Conservation (phyloP, 164 flowering plant genomes). For the Nymphaea thermarum region DNA sequence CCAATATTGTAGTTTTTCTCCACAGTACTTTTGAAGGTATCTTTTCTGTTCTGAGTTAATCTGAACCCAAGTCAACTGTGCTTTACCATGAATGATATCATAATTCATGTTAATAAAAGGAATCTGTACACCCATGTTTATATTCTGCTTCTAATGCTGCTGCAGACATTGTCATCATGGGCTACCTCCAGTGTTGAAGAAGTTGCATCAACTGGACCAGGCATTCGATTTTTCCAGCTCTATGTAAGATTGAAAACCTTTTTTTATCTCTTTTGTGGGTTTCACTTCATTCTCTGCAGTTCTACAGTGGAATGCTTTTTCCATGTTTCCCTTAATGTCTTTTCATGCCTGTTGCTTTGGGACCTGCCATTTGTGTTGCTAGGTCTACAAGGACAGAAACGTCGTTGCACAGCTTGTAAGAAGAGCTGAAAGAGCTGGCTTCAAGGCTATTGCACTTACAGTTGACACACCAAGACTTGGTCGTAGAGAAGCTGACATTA, state of each 20-base stretch:
- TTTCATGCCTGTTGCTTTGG: too few relatives aligned
- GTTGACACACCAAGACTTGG: constrained; percentile 92
- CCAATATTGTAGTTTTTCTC: too few relatives aligned
- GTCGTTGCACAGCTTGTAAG: constrained; percentile 73
- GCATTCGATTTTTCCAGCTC: constrained; percentile 88
- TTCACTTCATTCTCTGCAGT: neutral
- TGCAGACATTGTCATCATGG: constrained; percentile 78
- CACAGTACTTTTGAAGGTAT: too few relatives aligned
- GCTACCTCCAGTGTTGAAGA: constrained; percentile 88
- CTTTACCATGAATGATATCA: neutral
- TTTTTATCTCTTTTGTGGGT: neutral
- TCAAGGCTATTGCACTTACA: constrained; percentile 90
- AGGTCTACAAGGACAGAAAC: constrained; percentile 83
- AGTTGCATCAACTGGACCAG: constrained; percentile 84
- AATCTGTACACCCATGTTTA: neutral
- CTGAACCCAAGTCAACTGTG: neutral
- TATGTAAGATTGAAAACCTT: constrained; percentile 37
- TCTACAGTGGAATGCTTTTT: neutral
- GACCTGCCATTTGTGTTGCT: neutral
- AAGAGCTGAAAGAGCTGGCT: constrained; percentile 92
- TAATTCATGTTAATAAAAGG: too few relatives aligned
- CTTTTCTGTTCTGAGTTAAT: too few relatives aligned
- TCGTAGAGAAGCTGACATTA: constrained; percentile 89
- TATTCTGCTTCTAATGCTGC: constrained; percentile 1
- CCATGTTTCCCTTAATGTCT: neutral